Evolutionary conservation across 2,329 filamentous ascomycete genomes (phyloP), one percentile per base, ranked within the genome.

Genomic region (Chaetomium strumarium): DNA sequence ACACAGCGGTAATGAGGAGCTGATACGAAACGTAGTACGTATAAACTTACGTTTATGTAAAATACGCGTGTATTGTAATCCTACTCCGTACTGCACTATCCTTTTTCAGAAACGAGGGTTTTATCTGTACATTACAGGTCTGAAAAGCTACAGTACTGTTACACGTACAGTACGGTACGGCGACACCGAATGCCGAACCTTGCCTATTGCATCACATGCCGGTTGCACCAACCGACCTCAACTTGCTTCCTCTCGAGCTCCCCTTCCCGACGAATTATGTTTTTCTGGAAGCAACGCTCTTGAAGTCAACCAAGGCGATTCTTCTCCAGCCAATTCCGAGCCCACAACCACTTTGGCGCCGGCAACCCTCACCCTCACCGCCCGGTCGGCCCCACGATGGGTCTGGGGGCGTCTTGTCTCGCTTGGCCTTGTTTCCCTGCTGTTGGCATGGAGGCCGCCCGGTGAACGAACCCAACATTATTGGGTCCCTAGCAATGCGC

Each of bases 351-450:
- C 29, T 24, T 30, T 11, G 13, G 16, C 16, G 10, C 40, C 33
- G 13, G 14, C 34, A 24, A 33, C 24, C 14, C 34, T 44, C 39
- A 46, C 39, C 50, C 37, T 29, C 34, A 8, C 43, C 13, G 7
- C 38, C 30, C 16, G 29, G 36, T n/a, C 14, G 49, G 53, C 40
- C 53, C 53, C 53, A 49, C 51, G 54, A 53, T 56, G 47, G 54
- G 47, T 44, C 51, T 36, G 30, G 46, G 43, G n/a, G 17, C 29
- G 24, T n/a, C 10, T 24, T 49, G 51, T 16, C 43, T 43, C 39
- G 17, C 30, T 44, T 20, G 39, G 24, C 34, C 29, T 17, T 41
- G 37, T 16, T 51, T 43, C 54, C 54, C 39, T 56, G 51, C 37
- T 16, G 34, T 24, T 41, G 43, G 44, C 51, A 53, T 53, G 54